Evolutionary conservation across 73 alveolate genomes (phyloP).

Genomic region (Stentor coeruleus): DNA sequence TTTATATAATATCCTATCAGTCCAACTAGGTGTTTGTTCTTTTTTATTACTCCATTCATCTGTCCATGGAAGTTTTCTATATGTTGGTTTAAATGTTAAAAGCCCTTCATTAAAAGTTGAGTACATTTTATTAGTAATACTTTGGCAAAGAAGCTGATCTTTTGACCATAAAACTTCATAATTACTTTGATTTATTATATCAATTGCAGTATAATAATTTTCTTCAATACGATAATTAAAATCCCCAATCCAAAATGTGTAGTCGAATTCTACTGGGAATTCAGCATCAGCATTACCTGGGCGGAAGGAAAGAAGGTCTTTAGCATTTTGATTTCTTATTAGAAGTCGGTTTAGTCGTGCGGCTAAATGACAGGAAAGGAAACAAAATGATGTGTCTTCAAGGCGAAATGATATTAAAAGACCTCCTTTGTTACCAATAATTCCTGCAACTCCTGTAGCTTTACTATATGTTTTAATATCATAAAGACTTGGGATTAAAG

Average conservation of each 20-base stretch:
- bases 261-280: constrained; percentile 55
- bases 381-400: constrained; percentile 56
- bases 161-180: constrained; percentile 34
- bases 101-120: constrained; percentile 70
- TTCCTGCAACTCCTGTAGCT: constrained; percentile 70
- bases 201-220: constrained; percentile 32
- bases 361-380: constrained; percentile 79
- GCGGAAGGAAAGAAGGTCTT: neutral
- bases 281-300: constrained; percentile 14
- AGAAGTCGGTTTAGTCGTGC: constrained; percentile 63
- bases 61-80: constrained; percentile 49
- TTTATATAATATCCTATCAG: constrained; percentile 77
- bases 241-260: constrained; percentile 81
- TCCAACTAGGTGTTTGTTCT: constrained; percentile 82
- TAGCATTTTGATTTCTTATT: constrained; percentile 55
- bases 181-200: constrained; percentile 32
- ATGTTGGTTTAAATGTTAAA: constrained; percentile 80
- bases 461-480: constrained; percentile 48
- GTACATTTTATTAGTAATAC: constrained; percentile 26
- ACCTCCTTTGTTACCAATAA: constrained; percentile 88
- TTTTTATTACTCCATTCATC: constrained; percentile 50
- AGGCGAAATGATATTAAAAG: constrained; percentile 67
- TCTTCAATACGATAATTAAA: constrained; percentile 73
- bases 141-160: constrained; percentile 39
- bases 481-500: constrained; percentile 45